Base-by-base conservation (phyloP, 768 basidiomycete genomes). In the Phanerodontia chrysosporium region DNA sequence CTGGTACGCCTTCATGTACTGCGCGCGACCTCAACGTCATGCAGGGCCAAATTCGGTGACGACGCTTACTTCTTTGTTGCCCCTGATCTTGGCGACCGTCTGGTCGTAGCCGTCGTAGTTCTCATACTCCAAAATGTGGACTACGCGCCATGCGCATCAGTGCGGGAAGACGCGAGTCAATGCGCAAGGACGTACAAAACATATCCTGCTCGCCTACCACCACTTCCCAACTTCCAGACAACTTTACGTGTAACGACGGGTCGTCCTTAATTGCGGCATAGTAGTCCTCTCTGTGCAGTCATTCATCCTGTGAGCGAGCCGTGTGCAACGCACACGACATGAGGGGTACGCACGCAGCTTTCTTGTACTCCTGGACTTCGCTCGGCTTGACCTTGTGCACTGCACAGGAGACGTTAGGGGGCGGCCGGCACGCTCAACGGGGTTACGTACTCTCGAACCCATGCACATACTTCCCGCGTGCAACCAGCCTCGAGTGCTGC, bases 171-270 rank as follows among this genome's bases (percentile, higher is more conserved):
- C 3, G 29, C 25, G 25, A 44, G 16, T 27, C 8, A 24, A 35
- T 32, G n/a, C 22, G 5, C 25, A 35, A n/a, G 52, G n/a, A 64
- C 78, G 60, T 51, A 84, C 85, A 78, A 70, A 93, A 96, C 1
- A 83, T 86, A 67, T 98, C 97, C 60, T 95, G 89, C 59, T 92
- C 86, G 44, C 97, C 97, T 29, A 98, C 83, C 21, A 91, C 66
- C 0, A 89, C 86, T 74, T 98, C 95, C 92, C 94, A 99, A 65
- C 87, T 91, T 22, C 96, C 97, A 0, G 90, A 92, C 59, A 98
- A 79, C 72, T 96, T 95, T 58, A 96, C 87, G 54, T 88, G 81
- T 52, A 95, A 72, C 44, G 83, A 78, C 25, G 84, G 71, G 65
- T 92, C 90, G 52, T 84, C 80, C 71, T 86, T 86, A 60, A 98